These are phyloP conservation scores for Bacidia gigantensis DNA, from an alignment of 495 filamentous ascomycete species.

Conservation along the genomic window DNA sequence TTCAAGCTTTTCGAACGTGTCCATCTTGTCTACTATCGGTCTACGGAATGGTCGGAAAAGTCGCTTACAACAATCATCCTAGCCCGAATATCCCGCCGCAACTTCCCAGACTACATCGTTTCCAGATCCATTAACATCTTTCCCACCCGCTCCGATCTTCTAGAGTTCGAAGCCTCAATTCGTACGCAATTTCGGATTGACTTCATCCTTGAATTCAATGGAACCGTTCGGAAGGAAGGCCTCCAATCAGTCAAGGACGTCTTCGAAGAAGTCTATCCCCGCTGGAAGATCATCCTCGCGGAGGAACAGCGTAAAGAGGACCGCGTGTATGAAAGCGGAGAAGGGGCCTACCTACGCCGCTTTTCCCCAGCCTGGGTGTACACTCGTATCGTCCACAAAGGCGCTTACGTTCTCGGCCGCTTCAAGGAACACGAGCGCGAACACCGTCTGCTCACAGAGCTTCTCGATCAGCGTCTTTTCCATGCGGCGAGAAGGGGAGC, in stretches of 20 bases:
- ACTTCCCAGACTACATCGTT: slow-evolving; percentile 83
- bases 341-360: slow-evolving; percentile 81
- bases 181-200: slow-evolving; percentile 75
- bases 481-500: slow-evolving; percentile 72
- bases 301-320: slow-evolving; percentile 76
- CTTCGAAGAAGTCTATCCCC: slow-evolving; percentile 61
- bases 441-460: slow-evolving; percentile 56
- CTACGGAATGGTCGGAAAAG: slow-evolving; percentile 95
- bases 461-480: slow-evolving; percentile 72
- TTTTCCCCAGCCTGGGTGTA: slow-evolving; percentile 91
- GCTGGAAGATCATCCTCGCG: slow-evolving; percentile 60
- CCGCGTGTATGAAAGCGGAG: slow-evolving; percentile 63
- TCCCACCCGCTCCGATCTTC: slow-evolving; percentile 50
- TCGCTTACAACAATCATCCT: slow-evolving; percentile 92
- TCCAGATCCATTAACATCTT: slow-evolving; percentile 87
- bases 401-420: slow-evolving; percentile 61
- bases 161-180: slow-evolving; percentile 83
- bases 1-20: slow-evolving; percentile 83
- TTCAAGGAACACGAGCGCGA: slow-evolving; percentile 72
- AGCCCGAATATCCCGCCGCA: slow-evolving; percentile 70
- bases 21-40: slow-evolving; percentile 90
- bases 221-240: slow-evolving; percentile 51
- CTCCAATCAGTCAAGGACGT: slow-evolving; percentile 55
- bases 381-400: slow-evolving; percentile 86
- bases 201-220: slow-evolving; percentile 66